Percentiles rank a stretch among this genome's conserved stretches.
phyloP scores from a whole-genome alignment of 352 stramenopile species.

The Globisporangium canariense region DNA sequence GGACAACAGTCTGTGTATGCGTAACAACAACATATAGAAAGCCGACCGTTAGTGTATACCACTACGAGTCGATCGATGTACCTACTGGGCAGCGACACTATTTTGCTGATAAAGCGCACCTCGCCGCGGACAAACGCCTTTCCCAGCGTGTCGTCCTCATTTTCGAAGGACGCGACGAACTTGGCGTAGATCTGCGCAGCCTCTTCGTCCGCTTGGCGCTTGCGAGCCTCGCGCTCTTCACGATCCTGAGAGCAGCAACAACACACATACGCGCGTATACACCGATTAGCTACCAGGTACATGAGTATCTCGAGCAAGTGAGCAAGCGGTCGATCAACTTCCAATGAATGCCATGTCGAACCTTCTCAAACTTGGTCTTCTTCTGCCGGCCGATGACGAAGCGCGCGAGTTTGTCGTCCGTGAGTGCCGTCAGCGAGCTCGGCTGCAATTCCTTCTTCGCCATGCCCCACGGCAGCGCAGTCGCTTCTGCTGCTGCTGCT shows the following conservation, averaged over 20 bases:
- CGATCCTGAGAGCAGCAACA: conserved; percentile 31
- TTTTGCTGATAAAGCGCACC: background rate
- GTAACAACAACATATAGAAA: background rate
- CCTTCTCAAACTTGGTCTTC: conserved; percentile 88
- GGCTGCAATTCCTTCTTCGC: conserved; percentile 64
- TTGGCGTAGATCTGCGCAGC: conserved; percentile 85
- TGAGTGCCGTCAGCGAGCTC: conserved; percentile 59
- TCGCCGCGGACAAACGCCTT: conserved; percentile 61
- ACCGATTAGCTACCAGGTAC: background rate
- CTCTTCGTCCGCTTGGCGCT: conserved; percentile 82
- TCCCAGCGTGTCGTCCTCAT: conserved; percentile 54
- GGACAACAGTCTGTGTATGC: conserved; percentile 8
- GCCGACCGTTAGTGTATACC: background rate
- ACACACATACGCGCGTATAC: background rate
- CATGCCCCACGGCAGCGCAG: conserved; percentile 56
- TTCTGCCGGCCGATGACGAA: conserved; percentile 78
- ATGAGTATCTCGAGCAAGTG: background rate
- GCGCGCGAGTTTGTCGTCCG: conserved; percentile 75
- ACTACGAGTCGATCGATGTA: background rate
- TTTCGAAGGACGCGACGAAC: conserved; percentile 89
- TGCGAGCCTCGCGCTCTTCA: conserved; percentile 80
- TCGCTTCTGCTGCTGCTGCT: background rate
- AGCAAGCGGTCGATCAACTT: background rate
- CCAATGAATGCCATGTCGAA: conserved; percentile 10
- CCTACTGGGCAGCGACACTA: background rate